These are phyloP conservation scores for Dimargaris xerosporica DNA, from an alignment of 192 early-diverging fungal genomes.

Conservation along the genomic window DNA sequence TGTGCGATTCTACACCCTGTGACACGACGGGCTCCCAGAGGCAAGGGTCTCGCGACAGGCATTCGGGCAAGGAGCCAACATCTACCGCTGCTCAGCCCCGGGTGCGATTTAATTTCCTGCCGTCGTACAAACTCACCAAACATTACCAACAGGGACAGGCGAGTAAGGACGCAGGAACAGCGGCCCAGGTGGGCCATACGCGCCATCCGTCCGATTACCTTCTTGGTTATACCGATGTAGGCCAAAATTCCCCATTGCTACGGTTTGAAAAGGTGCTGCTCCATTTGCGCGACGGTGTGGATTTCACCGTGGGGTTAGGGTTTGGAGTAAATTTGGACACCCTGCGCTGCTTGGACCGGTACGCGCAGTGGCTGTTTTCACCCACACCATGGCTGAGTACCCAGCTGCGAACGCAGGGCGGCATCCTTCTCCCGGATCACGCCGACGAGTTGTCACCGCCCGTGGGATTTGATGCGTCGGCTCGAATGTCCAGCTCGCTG, in stretches of 20 bases:
- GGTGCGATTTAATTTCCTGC: constrained; percentile 1
- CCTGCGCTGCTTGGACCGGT: not conserved
- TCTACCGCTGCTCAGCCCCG: not conserved
- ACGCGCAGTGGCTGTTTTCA: constrained; percentile 1
- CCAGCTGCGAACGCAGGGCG: constrained; percentile 1
- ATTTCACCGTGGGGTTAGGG: constrained; percentile 3
- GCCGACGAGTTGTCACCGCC: not conserved
- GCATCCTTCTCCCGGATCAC: not conserved
- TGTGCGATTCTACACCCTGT: not conserved
- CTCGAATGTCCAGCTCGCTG: not conserved
- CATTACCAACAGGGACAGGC: not conserved
- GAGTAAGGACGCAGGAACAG: no score
- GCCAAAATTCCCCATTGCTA: not conserved
- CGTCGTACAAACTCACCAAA: constrained; percentile 5
- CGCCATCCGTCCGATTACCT: not conserved
- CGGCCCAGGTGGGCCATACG: not conserved
- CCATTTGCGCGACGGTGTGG: constrained; percentile 2
- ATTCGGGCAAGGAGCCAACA: not conserved
- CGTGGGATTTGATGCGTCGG: not conserved
- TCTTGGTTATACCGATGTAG: not conserved
- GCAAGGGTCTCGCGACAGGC: no score
- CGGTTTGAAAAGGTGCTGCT: constrained; percentile 9
- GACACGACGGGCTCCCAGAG: not conserved
- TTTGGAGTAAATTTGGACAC: constrained; percentile 9
- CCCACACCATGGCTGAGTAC: constrained; percentile 10